These are phyloP conservation scores for Decorospora gaudefroyi DNA, from an alignment of 2,329 filamentous ascomycete species.

Conservation along the genomic window DNA sequence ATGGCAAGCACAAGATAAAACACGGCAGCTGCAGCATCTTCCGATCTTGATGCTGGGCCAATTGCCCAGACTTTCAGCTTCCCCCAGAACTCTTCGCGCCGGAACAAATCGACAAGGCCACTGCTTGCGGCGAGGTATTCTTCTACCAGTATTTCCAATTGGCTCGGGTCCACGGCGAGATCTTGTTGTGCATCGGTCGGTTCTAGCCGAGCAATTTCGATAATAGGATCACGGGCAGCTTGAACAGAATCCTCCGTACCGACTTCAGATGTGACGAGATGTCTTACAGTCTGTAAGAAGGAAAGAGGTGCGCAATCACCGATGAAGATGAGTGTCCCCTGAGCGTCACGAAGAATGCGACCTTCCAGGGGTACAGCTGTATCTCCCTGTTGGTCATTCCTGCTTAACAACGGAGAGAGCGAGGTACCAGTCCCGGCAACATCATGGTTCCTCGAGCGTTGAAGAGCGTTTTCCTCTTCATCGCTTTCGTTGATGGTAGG, in stretches of 20 bases:
- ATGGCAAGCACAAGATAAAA: constrained; percentile 59
- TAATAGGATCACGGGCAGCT: constrained; percentile 37
- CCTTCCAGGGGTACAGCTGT: constrained; percentile 52
- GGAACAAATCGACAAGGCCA: constrained; percentile 56
- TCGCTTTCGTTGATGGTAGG: constrained; percentile 13
- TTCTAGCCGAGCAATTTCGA: constrained; percentile 36
- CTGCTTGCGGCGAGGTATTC: constrained; percentile 55
- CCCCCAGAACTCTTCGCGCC: constrained; percentile 41
- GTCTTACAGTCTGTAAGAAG: constrained; percentile 58
- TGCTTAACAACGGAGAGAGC: constrained; percentile 30
- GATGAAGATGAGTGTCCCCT: constrained; percentile 60
- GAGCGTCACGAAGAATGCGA: constrained; percentile 56
- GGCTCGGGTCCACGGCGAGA: constrained; percentile 38
- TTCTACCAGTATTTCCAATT: constrained; percentile 50
- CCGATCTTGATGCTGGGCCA: constrained; percentile 19
- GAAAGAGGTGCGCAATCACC: constrained; percentile 60
- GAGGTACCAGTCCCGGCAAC: constrained; percentile 14
- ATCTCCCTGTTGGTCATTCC: constrained; percentile 47
- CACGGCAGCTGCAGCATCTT: constrained; percentile 54
- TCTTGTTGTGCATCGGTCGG: constrained; percentile 26
- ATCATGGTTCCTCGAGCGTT: constrained; percentile 12
- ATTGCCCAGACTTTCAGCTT: constrained; percentile 38
- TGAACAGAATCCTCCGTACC: constrained; percentile 31
- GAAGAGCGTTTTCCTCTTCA: background rate
- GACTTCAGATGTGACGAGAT: constrained; percentile 52